Base-by-base conservation (phyloP, 2,329 filamentous ascomycete species). In the Podosphaera fusca region DNA sequence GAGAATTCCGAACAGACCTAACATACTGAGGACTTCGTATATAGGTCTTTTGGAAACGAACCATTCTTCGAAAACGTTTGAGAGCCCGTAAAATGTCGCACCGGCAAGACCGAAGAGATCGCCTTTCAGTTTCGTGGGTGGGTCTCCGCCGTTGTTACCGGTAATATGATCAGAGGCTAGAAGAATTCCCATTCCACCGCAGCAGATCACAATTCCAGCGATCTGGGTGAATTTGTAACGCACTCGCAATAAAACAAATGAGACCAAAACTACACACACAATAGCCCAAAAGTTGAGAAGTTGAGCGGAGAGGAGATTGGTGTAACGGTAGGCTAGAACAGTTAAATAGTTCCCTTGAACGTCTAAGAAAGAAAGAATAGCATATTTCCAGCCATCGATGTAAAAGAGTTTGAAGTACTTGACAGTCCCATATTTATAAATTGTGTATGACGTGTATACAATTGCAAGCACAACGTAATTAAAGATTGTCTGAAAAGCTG, bases 271-370 rank as follows among this genome's bases (percentile, higher is more conserved):
- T 30, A 98, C 92, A 60, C 90, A 82, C 55, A 94, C 86, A 63
- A 98, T 96, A 64, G 89, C 86, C 90, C 90, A 96, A 73, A 96
- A 96, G 75, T 95, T 95, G 72, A 98, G 87, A 56, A 98, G 78
- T 74, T 96, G 89, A 14, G 88, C 88, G 35, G 59, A 59, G 21
- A 62, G 55, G 31, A 63, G 61, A 52, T 63, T 60, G 56, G 60
- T 62, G 35, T 64, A 81, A 59, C 84, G 78, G 73, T 96, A 98
- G 4, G 90, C 92, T 55, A 95, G 77, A 55, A 98, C 90, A 65
- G 89, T 89, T 68, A 96, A 96, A 74, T 95, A 98, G 72, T 98
- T 98, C 60, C 92, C 92, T 71, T 95, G 79, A 55, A 96, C 90
- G 67, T 98, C 92, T 63, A 92, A 78, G 70, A 96, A 95, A 56